Evolutionary conservation across 257 asterid species (phyloP), one percentile per base, ranked within the genome.

Genomic region (Lavandula angustifolia): DNA sequence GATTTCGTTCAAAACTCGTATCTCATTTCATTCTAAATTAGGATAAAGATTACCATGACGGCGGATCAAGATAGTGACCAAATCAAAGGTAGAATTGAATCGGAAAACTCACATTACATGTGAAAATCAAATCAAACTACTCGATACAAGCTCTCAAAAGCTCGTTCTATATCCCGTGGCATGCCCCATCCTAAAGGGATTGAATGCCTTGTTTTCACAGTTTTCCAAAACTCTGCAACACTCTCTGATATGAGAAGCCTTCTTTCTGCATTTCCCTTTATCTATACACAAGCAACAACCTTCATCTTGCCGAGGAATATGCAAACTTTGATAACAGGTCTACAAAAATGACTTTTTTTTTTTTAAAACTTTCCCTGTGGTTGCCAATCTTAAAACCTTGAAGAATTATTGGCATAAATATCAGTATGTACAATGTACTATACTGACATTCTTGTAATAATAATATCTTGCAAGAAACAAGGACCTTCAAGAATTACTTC

Each of bases 391-490:
- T 17, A 5, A 38, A 58, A 59, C 14, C 16, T 57, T 49, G 60
- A 49, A 37, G 22, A 29, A 44, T 68, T 68, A 68, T 48, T 68
- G 53, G 49, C 34, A 44, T 40, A 1, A 40, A 8, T 59, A 37
- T 12, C 66, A 35, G 54, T 47, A 10, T 3, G 43, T 9, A 13
- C 60, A 12, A 7, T 35, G 50, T 14, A 59, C 55, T 40, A 41
- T 65, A 35, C 34, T 58, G 68, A 42, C 10, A 27, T 18, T 35
- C 35, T 43, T 22, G 13, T 31, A 22, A 44, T 43, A 29, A 38
- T 31, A 35, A 10, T 46, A 34, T 51, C 73, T 52, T 54, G 57
- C 62, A 53, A 46, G 54, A 73, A 54, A 54, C 56, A 66, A 60
- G 47, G 60, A 47, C 58, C 34, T 35, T 27, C 47, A 5, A 17